Evolutionary conservation across 225 moss, liverwort and hornwort species (phyloP), one percentile per base, ranked within the genome.

Genomic region (Straminergon stramineum): DNA sequence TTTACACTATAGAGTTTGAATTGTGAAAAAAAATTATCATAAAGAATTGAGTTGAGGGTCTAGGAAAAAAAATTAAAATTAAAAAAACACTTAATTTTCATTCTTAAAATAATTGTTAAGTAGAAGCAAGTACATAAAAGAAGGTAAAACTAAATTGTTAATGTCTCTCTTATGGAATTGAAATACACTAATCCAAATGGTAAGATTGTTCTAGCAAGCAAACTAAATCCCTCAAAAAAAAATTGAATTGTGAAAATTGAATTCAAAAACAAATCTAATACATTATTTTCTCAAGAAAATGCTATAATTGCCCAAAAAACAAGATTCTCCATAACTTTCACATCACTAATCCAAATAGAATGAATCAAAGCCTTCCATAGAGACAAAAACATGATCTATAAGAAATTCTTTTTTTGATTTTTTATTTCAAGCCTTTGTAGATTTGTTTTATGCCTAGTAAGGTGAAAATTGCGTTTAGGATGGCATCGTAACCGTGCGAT

Each of bases 401-500:
- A 71, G 2, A 15, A 71, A 39, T 0, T 9, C 8, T 1, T 8
- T 9, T 32, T 2, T 16, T 6, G 5, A 35, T 2, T 8, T 13
- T 69, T 15, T 41, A 41, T 26, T 41, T 27, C 15, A 41, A 71
- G 4, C 3, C 43, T 73, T 73, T 27, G 2, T 41, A 2, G 3
- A 73, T 43, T 41, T 27, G 41, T 73, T 73, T 43, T 15, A 8
- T 43, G 6, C 3, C 0, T 0, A 0, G 0, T 0, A 0, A 39
- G 5, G 21, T 23, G 7, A 23, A 22, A 39, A 23, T 23, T 23
- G 39, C 23, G 0, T 16, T 27, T 43, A 73, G 43, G 15, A 16
- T 73, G 5, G 27, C 2, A n/a, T n/a, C n/a, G n/a, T n/a, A n/a
- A n/a, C n/a, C n/a, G n/a, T n/a, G n/a, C n/a, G n/a, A n/a, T n/a